Conservation (phyloP, 345 rosid species). For the Punica granatum region DNA sequence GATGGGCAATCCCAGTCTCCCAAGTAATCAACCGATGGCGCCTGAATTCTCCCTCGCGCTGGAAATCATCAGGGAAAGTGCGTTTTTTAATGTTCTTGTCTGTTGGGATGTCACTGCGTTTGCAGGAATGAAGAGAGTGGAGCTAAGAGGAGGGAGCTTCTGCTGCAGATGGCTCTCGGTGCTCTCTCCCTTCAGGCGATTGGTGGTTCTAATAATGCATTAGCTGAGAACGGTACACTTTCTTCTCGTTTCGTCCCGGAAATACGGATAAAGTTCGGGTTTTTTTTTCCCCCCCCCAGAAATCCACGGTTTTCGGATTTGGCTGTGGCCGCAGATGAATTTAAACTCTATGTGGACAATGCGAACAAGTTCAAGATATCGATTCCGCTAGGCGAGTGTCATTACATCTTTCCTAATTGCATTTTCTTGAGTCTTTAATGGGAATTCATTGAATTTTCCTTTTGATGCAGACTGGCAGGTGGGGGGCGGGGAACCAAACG, state of each 20-base stretch:
- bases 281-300: background rate
- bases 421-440: background rate
- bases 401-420: background rate
- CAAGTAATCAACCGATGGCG: background rate
- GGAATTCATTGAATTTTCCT: background rate
- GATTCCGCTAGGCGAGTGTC: slow-evolving; percentile 58
- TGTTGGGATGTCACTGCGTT: background rate
- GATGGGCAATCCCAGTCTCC: background rate
- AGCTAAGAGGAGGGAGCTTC: slow-evolving; percentile 45
- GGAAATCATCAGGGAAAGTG: background rate
- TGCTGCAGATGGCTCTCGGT: slow-evolving; percentile 42
- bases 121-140: slow-evolving; percentile 4
- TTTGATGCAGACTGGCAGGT: slow-evolving; percentile 65
- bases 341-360: slow-evolving; percentile 57
- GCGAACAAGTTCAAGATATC: slow-evolving; percentile 72
- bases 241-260: background rate
- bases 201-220: slow-evolving; percentile 21
- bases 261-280: background rate
- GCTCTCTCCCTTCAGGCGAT: slow-evolving; percentile 36
- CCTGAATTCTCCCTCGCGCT: background rate
- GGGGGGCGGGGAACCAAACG: slow-evolving; percentile 52
- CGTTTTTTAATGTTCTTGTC: background rate
- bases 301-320: slow-evolving; percentile 8
- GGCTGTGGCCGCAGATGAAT: slow-evolving; percentile 29
- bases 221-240: slow-evolving; percentile 28